phyloP scores from a whole-genome alignment of 495 filamentous ascomycete genomes.

The Niebla homalea region DNA sequence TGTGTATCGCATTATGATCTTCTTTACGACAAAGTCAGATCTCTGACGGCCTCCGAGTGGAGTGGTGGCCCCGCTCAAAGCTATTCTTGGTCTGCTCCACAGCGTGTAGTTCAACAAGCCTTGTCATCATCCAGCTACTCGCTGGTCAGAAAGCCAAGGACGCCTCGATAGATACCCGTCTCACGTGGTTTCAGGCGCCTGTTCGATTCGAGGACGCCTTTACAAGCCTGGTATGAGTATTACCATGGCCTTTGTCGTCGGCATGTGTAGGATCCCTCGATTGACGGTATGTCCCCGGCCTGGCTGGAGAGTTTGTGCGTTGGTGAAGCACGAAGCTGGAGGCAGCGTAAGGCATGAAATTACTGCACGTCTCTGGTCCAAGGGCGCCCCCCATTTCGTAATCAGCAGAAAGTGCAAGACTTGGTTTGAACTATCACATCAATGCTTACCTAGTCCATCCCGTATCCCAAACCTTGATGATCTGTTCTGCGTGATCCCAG shows the following conservation, averaged over 20 bases:
- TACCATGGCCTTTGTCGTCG: conserved; percentile 13
- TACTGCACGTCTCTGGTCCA: background rate
- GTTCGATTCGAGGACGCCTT: conserved; percentile 16
- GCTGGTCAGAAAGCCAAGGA: background rate
- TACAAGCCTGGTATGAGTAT: conserved; percentile 10
- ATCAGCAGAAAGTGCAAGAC: background rate
- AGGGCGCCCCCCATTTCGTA: background rate
- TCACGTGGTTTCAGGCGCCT: conserved; percentile 12
- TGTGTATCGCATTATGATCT: background rate
- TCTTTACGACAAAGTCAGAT: background rate
- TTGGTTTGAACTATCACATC: conserved; percentile 1
- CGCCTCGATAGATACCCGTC: background rate
- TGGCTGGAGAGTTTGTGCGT: background rate
- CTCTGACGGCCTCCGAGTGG: background rate
- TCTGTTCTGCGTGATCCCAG: too few species aligned
- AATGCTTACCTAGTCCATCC: background rate
- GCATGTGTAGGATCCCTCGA: background rate
- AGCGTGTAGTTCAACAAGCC: background rate
- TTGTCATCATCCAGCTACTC: conserved; percentile 8
- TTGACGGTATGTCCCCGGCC: conserved; percentile 1
- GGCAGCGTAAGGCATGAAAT: conserved; percentile 1
- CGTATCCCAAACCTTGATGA: background rate
- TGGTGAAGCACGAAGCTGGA: background rate
- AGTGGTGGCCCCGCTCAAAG: background rate
- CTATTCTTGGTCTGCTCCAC: background rate